Evolutionary conservation across 1,284 basidiomycete species (phyloP).

Genomic region (Paramarasmius palmivorus): DNA sequence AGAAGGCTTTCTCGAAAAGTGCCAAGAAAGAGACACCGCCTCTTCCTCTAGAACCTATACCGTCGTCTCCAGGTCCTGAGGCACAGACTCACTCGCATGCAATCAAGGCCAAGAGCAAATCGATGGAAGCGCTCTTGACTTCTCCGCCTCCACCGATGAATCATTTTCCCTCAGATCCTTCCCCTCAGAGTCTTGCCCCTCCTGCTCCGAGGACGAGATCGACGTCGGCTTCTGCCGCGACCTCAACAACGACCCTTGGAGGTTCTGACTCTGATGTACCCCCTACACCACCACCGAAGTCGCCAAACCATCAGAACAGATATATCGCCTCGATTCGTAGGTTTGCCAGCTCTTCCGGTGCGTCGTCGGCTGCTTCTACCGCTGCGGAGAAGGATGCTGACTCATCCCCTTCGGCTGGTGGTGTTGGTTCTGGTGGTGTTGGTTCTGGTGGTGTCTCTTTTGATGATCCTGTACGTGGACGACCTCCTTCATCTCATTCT

Average conservation of each 20-base stretch:
- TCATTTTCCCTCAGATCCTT: neutral
- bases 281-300: constrained; percentile 40
- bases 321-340: constrained; percentile 47
- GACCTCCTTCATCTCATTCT: no score
- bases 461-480: no score
- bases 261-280: constrained; percentile 20
- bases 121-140: neutral
- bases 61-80: neutral
- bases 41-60: neutral
- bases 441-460: constrained; percentile 45
- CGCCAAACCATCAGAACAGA: constrained; percentile 26
- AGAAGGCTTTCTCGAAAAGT: constrained; percentile 2
- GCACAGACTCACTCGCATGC: neutral
- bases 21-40: neutral
- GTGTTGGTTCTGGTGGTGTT: no score
- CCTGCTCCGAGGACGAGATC: neutral
- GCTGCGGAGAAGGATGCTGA: constrained; percentile 50
- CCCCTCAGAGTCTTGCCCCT: neutral
- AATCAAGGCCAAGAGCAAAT: neutral
- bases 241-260: constrained; percentile 8
- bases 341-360: constrained; percentile 36
- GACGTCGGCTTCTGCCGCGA: neutral
- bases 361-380: constrained; percentile 34
- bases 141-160: no score
- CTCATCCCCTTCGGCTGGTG: no score